phyloP scores from a whole-genome alignment of 352 stramenopile species.

The Phytophthora nicotianae region DNA sequence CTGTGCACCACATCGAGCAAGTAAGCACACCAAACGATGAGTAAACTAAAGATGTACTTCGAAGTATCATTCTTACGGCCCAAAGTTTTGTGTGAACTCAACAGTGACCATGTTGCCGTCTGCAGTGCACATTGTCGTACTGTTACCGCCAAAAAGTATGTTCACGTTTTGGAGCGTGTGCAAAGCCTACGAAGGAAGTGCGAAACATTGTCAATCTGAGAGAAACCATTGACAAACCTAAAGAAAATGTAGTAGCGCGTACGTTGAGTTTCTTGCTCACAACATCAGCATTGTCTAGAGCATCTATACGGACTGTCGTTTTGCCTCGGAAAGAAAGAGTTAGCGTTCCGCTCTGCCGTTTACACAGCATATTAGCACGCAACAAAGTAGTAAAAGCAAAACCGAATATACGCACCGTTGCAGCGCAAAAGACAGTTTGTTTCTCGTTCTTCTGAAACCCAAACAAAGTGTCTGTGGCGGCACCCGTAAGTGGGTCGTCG shows the following conservation, averaged over 20 bases:
- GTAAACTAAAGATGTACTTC: neutral
- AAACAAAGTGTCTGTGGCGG: slow-evolving; percentile 62
- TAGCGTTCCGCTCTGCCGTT: slow-evolving; percentile 61
- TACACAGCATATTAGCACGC: neutral
- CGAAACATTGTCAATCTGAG: neutral
- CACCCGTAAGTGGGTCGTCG: slow-evolving; percentile 77
- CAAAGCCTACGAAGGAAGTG: slow-evolving; percentile 40
- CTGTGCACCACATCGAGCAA: slow-evolving; percentile 15
- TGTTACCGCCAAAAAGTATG: slow-evolving; percentile 61
- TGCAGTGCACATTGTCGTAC: slow-evolving; percentile 63
- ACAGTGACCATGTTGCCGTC: slow-evolving; percentile 75
- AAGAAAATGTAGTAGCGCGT: slow-evolving; percentile 11
- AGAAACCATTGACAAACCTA: neutral
- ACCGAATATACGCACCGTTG: slow-evolving; percentile 45
- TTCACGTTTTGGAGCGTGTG: slow-evolving; percentile 60
- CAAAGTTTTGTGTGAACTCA: slow-evolving; percentile 85
- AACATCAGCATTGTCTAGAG: slow-evolving; percentile 58
- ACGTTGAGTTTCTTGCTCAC: slow-evolving; percentile 78
- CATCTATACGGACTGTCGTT: slow-evolving; percentile 73
- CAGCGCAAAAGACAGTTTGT: slow-evolving; percentile 68
- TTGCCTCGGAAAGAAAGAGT: slow-evolving; percentile 67
- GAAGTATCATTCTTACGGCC: slow-evolving; percentile 36
- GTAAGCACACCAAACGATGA: neutral
- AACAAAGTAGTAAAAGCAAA: neutral
- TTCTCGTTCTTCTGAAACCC: slow-evolving; percentile 86